These are phyloP conservation scores for Penicillium paradoxum DNA, from an alignment of 495 filamentous ascomycete species.

Conservation along the genomic window DNA sequence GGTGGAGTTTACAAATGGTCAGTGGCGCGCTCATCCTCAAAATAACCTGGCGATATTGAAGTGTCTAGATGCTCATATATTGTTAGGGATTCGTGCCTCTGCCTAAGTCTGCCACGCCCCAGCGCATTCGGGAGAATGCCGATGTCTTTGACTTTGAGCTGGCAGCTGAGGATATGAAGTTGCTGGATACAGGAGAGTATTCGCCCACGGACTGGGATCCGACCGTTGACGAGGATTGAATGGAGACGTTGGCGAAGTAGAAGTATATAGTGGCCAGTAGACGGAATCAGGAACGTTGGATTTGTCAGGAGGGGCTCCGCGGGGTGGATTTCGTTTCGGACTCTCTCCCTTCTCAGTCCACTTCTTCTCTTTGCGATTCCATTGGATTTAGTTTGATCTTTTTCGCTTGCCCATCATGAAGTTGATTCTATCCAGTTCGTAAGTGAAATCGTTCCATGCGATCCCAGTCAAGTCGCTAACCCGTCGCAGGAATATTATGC, in stretches of 20 bases:
- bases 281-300: conserved; percentile 10
- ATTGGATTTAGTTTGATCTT: neutral
- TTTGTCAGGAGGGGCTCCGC: conserved; percentile 18
- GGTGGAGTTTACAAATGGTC: conserved; percentile 78
- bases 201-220: conserved; percentile 59
- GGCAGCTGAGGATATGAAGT: conserved; percentile 51
- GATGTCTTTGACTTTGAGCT: conserved; percentile 81
- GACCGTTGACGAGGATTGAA: conserved; percentile 45
- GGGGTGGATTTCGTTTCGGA: neutral
- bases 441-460: conserved; percentile 24
- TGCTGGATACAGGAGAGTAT: conserved; percentile 54
- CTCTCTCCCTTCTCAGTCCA: neutral
- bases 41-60: too few species aligned
- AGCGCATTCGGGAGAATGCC: conserved; percentile 64
- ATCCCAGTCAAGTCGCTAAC: conserved; percentile 5
- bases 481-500: conserved; percentile 71
- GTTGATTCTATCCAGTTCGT: conserved; percentile 88
- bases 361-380: neutral
- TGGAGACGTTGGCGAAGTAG: neutral
- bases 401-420: conserved; percentile 47
- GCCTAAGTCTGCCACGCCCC: conserved; percentile 55
- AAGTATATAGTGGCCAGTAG: neutral
- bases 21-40: conserved; percentile 2
- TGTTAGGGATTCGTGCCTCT: conserved; percentile 56
- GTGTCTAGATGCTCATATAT: neutral